A percentile compares a stretch with the other conserved stretches of the same genome.
Conservation (phyloP, 2,329 filamentous ascomycete genomes). For the Daldinia eschscholtzii region DNA sequence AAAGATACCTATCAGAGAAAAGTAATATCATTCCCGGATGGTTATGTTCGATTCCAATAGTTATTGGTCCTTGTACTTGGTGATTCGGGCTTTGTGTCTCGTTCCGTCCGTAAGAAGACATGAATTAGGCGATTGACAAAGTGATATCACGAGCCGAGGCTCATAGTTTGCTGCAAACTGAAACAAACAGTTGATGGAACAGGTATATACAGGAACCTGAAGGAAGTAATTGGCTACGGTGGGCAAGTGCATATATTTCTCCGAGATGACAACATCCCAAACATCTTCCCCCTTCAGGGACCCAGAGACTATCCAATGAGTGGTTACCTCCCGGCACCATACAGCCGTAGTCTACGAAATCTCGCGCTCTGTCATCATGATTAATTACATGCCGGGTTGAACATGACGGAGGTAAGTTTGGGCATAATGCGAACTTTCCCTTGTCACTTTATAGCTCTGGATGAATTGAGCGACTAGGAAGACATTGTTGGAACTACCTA, state of each 20-base stretch:
- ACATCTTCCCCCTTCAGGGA: constrained; percentile 22
- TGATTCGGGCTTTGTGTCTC: constrained; percentile 1
- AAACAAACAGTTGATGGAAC: constrained; percentile 23
- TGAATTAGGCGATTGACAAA: background rate
- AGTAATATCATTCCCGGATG: background rate
- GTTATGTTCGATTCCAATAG: background rate
- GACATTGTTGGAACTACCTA: background rate
- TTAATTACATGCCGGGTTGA: background rate
- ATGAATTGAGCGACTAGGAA: background rate
- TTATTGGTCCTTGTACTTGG: constrained; percentile 2
- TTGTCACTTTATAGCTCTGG: background rate
- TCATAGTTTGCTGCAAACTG: constrained; percentile 35
- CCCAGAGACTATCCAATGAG: constrained; percentile 19
- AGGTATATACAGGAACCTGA: constrained; percentile 35
- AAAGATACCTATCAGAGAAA: background rate
- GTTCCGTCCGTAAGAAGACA: constrained; percentile 8
- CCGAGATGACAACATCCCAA: constrained; percentile 40
- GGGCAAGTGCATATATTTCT: constrained; percentile 39
- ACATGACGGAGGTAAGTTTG: background rate
- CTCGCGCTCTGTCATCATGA: constrained; percentile 12
- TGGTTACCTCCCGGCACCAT: background rate
- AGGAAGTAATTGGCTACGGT: constrained; percentile 25
- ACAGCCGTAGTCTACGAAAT: constrained; percentile 12
- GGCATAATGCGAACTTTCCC: background rate
- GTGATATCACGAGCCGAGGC: constrained; percentile 7